A percentile compares a stretch with the other conserved stretches of the same genome.
These are phyloP conservation scores for Pisolithus orientalis DNA, from an alignment of 768 basidiomycete species.

Conservation along the genomic window DNA sequence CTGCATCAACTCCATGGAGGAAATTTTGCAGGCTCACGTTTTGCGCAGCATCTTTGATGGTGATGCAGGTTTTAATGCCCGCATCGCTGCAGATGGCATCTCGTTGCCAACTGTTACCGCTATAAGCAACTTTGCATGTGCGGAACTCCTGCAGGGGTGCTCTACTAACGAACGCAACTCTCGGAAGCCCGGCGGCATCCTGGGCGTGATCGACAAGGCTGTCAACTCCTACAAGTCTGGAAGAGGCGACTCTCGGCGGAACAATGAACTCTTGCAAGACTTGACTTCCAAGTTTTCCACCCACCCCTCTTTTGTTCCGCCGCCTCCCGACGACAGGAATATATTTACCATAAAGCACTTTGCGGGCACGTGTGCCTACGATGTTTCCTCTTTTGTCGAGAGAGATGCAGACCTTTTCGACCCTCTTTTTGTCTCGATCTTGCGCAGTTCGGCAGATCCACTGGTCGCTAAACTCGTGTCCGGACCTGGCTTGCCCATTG, in stretches of 20 bases:
- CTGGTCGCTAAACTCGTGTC: conserved; percentile 58
- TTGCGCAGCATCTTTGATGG: conserved; percentile 50
- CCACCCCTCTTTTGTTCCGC: conserved; percentile 48
- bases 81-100: conserved; percentile 46
- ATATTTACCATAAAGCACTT: conserved; percentile 61
- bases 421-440: conserved; percentile 47
- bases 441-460: conserved; percentile 45
- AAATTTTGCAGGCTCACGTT: conserved; percentile 53
- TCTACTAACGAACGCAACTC: conserved; percentile 39
- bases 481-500: conserved; percentile 53
- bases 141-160: conserved; percentile 54
- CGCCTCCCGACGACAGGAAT: conserved; percentile 23
- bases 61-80: conserved; percentile 37
- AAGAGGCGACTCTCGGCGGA: conserved; percentile 40
- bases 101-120: conserved; percentile 40
- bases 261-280: conserved; percentile 46
- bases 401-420: conserved; percentile 49
- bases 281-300: conserved; percentile 39
- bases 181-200: conserved; percentile 50
- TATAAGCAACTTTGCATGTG: conserved; percentile 50
- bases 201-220: conserved; percentile 50
- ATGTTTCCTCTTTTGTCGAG: conserved; percentile 42
- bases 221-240: conserved; percentile 44
- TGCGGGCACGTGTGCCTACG: conserved; percentile 48
- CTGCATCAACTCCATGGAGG: conserved; percentile 53